Conservation (phyloP, 306 rosid species). For the Lotus japonicus region DNA sequence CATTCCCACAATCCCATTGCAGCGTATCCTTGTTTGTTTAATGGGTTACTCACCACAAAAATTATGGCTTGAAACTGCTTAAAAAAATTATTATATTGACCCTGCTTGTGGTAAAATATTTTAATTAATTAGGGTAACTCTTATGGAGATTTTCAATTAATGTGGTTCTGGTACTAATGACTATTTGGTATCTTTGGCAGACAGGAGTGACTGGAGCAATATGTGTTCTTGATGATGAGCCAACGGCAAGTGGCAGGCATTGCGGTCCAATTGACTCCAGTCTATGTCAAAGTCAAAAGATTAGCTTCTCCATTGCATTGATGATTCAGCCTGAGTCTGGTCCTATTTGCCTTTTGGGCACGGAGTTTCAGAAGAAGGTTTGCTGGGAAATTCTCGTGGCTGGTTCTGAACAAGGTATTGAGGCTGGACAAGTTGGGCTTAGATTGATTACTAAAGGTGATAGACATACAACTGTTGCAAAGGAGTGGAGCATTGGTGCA, state of each 20-base stretch:
- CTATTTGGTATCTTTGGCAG: conserved; percentile 46
- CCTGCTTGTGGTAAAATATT: neutral
- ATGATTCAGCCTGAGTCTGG: conserved; percentile 98
- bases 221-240: conserved; percentile 95
- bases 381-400: conserved; percentile 99
- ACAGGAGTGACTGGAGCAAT: conserved; percentile 83
- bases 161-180: conserved; percentile 15
- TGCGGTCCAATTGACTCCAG: conserved; percentile 77
- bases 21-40: neutral
- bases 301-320: conserved; percentile 77
- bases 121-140: neutral
- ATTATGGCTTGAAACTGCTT: neutral
- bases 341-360: conserved; percentile 93
- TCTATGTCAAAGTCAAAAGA: conserved; percentile 77
- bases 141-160: neutral
- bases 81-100: neutral
- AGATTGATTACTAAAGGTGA: conserved; percentile 96
- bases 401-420: conserved; percentile 98
- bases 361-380: conserved; percentile 78
- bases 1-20: neutral
- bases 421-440: conserved; percentile 99
- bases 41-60: neutral
- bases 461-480: conserved; percentile 88
- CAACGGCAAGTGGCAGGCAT: conserved; percentile 82
- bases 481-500: conserved; percentile 94